Evolutionary conservation across 2,329 filamentous ascomycete genomes (phyloP).

Genomic region (Sclerotinia borealis): DNA sequence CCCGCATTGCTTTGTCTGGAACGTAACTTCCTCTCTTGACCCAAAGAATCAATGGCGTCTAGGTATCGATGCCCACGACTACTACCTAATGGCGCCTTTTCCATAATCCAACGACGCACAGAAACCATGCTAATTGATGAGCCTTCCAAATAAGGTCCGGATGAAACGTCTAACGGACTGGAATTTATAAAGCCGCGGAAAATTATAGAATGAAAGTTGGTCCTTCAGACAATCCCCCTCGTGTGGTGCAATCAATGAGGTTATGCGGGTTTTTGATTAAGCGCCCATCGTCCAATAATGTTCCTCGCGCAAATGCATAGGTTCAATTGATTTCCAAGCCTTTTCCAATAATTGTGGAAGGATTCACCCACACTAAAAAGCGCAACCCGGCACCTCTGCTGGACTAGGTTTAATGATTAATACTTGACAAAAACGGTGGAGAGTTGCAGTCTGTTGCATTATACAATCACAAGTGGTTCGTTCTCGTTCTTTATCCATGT

Average conservation of each 20-base stretch:
- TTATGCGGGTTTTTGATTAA: constrained; percentile 8
- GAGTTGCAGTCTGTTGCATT: constrained; percentile 3
- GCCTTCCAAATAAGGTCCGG: background rate
- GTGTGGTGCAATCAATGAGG: constrained; percentile 3
- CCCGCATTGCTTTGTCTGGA: background rate
- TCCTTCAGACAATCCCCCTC: background rate
- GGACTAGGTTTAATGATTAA: constrained; percentile 3
- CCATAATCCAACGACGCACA: background rate
- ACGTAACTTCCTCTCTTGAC: background rate
- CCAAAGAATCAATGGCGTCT: background rate
- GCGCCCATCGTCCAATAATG: constrained; percentile 11
- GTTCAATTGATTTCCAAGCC: constrained; percentile 5
- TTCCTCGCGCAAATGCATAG: constrained; percentile 9
- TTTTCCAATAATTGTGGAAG: constrained; percentile 11
- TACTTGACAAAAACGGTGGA: constrained; percentile 5
- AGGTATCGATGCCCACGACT: constrained; percentile 3
- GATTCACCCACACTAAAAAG: constrained; percentile 11
- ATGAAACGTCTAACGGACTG: background rate
- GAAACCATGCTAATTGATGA: constrained; percentile 1
- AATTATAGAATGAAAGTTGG: constrained; percentile 9
- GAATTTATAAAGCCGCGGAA: background rate
- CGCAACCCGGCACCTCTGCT: background rate
- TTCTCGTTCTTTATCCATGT: background rate
- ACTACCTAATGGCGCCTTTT: background rate
- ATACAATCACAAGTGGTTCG: constrained; percentile 8